phyloP scores from a whole-genome alignment of 1,139 yeast genomes.

The Candida sp. region DNA sequence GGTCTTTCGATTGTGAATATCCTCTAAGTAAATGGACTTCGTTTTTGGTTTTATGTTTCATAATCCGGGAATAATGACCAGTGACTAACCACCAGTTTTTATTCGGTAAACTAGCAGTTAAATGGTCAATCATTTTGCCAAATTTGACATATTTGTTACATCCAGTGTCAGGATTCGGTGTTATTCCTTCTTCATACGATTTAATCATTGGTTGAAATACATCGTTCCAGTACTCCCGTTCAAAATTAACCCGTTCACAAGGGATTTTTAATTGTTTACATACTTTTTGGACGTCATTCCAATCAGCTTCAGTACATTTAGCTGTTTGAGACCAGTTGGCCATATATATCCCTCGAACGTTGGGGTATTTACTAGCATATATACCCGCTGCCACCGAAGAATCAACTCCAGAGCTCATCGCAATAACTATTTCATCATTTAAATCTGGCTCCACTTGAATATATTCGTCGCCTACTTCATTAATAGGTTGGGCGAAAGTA shows the following conservation, averaged over 20 bases:
- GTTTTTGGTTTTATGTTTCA: constrained; percentile 26
- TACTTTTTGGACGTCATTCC: constrained; percentile 77
- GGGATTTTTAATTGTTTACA: constrained; percentile 61
- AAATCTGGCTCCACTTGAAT: constrained; percentile 43
- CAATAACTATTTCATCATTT: constrained; percentile 67
- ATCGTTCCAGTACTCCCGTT: constrained; percentile 86
- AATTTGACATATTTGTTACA: constrained; percentile 87
- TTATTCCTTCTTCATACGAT: constrained; percentile 64
- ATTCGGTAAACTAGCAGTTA: constrained; percentile 24
- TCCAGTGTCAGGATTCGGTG: constrained; percentile 94
- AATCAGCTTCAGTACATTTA: constrained; percentile 79
- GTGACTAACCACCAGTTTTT: constrained; percentile 81
- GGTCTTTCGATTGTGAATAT: constrained; percentile 67
- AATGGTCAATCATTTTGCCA: constrained; percentile 65
- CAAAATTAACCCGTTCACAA: constrained; percentile 78
- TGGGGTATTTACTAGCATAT: constrained; percentile 46
- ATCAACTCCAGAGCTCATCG: constrained; percentile 98
- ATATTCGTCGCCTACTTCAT: constrained; percentile 7
- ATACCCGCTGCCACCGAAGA: constrained; percentile 87
- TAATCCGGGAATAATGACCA: constrained; percentile 83
- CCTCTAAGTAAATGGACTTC: constrained; percentile 57
- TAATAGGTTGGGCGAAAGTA: neutral
- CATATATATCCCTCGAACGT: constrained; percentile 84
- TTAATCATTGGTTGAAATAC: constrained; percentile 92
- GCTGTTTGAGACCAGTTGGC: constrained; percentile 81